These are phyloP conservation scores for Vicia faba DNA, from an alignment of 306 rosid species.

Conservation along the genomic window DNA sequence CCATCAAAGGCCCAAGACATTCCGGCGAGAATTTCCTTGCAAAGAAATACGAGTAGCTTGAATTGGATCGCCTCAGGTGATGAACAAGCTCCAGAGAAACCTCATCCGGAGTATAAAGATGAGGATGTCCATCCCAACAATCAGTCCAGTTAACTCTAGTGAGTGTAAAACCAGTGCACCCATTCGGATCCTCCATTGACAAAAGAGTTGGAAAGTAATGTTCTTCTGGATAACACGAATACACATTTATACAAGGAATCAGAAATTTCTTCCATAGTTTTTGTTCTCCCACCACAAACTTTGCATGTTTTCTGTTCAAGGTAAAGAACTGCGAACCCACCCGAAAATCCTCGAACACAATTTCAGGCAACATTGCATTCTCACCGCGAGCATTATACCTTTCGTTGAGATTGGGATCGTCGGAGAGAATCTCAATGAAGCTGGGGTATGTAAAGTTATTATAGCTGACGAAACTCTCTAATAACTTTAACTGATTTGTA, in stretches of 20 bases:
- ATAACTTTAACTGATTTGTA: background rate
- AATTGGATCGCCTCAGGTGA: constrained; percentile 51
- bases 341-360: constrained; percentile 48
- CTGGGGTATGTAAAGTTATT: constrained; percentile 16
- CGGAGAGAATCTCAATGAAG: constrained; percentile 62
- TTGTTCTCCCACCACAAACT: constrained; percentile 47
- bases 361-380: constrained; percentile 57
- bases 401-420: constrained; percentile 50
- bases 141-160: constrained; percentile 77
- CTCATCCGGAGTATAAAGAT: constrained; percentile 50
- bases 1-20: constrained; percentile 49
- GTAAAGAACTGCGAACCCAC: constrained; percentile 70
- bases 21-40: constrained; percentile 74
- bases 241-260: constrained; percentile 53
- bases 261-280: constrained; percentile 57
- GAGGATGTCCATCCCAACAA: constrained; percentile 66
- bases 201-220: constrained; percentile 70
- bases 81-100: constrained; percentile 51
- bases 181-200: constrained; percentile 59
- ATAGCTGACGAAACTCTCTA: background rate
- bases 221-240: constrained; percentile 68
- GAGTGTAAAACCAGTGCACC: constrained; percentile 59
- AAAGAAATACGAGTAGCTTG: constrained; percentile 46
- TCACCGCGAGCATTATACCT: constrained; percentile 58
- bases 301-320: constrained; percentile 49